These are phyloP conservation scores for Trichoderma harzianum DNA, from an alignment of 2,329 filamentous ascomycete genomes.

Conservation along the genomic window DNA sequence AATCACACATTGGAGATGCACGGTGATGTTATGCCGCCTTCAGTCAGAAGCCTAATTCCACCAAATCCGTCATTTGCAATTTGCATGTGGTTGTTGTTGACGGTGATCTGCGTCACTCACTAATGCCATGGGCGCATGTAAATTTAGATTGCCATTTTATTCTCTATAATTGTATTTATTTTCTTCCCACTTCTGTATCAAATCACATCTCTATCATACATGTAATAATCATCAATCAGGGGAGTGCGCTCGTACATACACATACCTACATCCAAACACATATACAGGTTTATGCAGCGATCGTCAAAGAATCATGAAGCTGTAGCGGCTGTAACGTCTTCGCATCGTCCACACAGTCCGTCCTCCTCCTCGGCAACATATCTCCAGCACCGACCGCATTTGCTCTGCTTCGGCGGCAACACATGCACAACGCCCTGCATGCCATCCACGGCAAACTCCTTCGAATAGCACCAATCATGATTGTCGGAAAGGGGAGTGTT, in stretches of 20 bases:
- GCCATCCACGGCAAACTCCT: slow-evolving; percentile 42
- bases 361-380: slow-evolving; percentile 69
- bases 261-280: background rate
- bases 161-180: background rate
- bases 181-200: background rate
- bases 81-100: background rate
- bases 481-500: slow-evolving; percentile 31
- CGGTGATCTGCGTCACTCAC: background rate
- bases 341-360: slow-evolving; percentile 69
- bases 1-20: slow-evolving; percentile 2
- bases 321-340: slow-evolving; percentile 45
- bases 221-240: background rate
- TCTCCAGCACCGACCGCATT: slow-evolving; percentile 88
- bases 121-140: background rate
- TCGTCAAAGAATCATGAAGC: background rate
- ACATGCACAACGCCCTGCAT: slow-evolving; percentile 40
- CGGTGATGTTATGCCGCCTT: background rate
- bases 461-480: slow-evolving; percentile 41
- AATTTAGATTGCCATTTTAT: background rate
- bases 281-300: background rate
- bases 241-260: background rate
- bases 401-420: slow-evolving; percentile 53
- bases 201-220: slow-evolving; percentile 3
- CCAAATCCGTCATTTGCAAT: background rate
- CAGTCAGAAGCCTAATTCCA: background rate